phyloP scores from a whole-genome alignment of 345 rosid species.

The Chamaenerion angustifolium region DNA sequence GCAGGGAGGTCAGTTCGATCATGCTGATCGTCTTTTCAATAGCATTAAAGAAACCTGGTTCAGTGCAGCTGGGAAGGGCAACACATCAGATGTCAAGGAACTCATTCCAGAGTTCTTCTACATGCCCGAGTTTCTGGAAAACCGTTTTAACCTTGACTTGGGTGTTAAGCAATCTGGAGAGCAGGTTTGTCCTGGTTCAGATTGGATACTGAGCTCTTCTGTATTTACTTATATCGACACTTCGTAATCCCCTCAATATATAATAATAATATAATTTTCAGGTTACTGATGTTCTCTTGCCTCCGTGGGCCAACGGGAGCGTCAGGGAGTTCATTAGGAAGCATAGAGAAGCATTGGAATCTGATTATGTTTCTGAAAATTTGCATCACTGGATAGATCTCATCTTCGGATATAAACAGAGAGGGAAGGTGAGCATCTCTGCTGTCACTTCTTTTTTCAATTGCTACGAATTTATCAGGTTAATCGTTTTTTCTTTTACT shows the following conservation, averaged over 20 bases:
- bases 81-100: slow-evolving; percentile 98
- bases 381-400: slow-evolving; percentile 99
- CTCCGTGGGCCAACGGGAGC: slow-evolving; percentile 98
- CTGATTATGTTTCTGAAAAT: slow-evolving; percentile 88
- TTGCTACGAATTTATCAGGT: too few relatives aligned
- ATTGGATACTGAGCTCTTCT: neutral
- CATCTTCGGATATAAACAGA: slow-evolving; percentile 92
- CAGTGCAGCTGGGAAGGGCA: slow-evolving; percentile 97
- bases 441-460: neutral
- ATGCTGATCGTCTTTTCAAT: slow-evolving; percentile 98
- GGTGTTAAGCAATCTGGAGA: slow-evolving; percentile 99
- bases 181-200: slow-evolving; percentile 42
- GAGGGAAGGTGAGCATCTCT: slow-evolving; percentile 67
- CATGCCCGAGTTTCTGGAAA: slow-evolving; percentile 91
- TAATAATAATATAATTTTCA: slow-evolving; percentile 20
- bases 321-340: slow-evolving; percentile 76
- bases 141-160: slow-evolving; percentile 70
- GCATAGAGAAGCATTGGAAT: slow-evolving; percentile 98
- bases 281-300: slow-evolving; percentile 86
- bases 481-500: too few relatives aligned
- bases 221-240: neutral
- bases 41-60: slow-evolving; percentile 88
- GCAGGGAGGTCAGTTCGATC: slow-evolving; percentile 99
- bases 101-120: slow-evolving; percentile 97
- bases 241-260: neutral